Conservation (phyloP, 192 early-diverging fungal genomes). For the Ambispora gerdemannii region DNA sequence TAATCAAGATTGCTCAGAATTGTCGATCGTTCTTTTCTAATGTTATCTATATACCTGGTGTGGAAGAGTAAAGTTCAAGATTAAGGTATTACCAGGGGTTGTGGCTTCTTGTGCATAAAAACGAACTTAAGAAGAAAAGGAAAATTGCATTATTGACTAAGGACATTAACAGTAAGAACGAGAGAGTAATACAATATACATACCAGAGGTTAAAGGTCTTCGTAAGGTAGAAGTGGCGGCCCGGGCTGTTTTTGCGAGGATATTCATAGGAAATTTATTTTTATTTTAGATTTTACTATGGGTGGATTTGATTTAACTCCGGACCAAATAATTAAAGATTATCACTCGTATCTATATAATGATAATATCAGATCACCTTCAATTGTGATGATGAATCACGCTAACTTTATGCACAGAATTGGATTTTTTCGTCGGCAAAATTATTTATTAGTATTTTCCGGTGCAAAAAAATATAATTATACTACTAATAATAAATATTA, state of each 20-base stretch:
- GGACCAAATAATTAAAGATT: too few species aligned
- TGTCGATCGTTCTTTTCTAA: not conserved
- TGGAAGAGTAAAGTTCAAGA: conserved; percentile 85
- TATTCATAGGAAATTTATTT: not conserved
- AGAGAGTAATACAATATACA: too few species aligned
- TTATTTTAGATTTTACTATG: not conserved
- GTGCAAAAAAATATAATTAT: too few species aligned
- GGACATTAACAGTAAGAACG: not conserved
- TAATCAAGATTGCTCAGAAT: not conserved
- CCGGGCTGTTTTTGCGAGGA: not conserved
- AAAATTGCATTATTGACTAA: not conserved
- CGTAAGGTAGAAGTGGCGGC: not conserved
- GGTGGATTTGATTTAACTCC: too few species aligned
- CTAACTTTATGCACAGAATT: too few species aligned
- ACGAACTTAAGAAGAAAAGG: conserved; percentile 51
- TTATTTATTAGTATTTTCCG: too few species aligned
- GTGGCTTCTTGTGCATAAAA: conserved; percentile 81
- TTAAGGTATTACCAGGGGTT: conserved; percentile 63
- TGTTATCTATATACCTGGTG: conserved; percentile 63
- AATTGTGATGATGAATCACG: too few species aligned
- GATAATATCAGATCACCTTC: too few species aligned
- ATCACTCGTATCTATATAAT: too few species aligned
- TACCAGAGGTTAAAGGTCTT: not conserved
- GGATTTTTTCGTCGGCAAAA: too few species aligned
- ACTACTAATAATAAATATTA: too few species aligned